Conservation (phyloP, 2,329 filamentous ascomycete genomes). For the Pyrenochaeta sp. region DNA sequence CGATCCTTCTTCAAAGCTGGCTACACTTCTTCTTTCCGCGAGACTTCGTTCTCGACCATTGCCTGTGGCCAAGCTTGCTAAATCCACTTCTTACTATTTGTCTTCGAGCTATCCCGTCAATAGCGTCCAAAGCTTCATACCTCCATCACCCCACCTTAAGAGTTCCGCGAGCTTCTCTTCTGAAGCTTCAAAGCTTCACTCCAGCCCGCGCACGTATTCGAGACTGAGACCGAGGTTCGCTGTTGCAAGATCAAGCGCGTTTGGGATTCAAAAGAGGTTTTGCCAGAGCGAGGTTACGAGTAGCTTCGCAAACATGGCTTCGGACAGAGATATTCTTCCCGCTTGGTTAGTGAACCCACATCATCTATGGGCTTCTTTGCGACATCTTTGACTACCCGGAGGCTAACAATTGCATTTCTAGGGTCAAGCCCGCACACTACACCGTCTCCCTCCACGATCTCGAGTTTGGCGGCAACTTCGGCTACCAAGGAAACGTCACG, state of each 20-base stretch:
- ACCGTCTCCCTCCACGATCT: constrained; percentile 81
- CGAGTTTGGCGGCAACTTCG: constrained; percentile 75
- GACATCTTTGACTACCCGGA: neutral
- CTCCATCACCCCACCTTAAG: constrained; percentile 10
- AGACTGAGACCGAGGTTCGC: constrained; percentile 23
- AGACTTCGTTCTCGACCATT: constrained; percentile 48
- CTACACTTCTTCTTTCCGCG: constrained; percentile 38
- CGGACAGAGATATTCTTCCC: constrained; percentile 57
- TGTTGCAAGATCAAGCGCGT: constrained; percentile 17
- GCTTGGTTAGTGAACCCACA: constrained; percentile 47
- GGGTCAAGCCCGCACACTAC: constrained; percentile 87
- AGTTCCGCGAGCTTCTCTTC: constrained; percentile 28
- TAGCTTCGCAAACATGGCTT: constrained; percentile 52
- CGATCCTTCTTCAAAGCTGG: constrained; percentile 40
- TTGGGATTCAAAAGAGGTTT: constrained; percentile 34
- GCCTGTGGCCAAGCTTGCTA: constrained; percentile 31
- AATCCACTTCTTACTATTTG: constrained; percentile 15
- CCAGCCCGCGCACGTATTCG: constrained; percentile 25
- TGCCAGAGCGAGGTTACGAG: constrained; percentile 45
- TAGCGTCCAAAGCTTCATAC: constrained; percentile 13
- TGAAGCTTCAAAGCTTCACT: constrained; percentile 27
- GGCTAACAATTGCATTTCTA: constrained; percentile 43
- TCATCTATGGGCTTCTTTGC: neutral
- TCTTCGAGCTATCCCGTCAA: constrained; percentile 8
- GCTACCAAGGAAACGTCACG: constrained; percentile 84